Evolutionary conservation across 139 green algal genomes (phyloP), one percentile per base, ranked within the genome.

Genomic region (Chlamydomonas eustigma): DNA sequence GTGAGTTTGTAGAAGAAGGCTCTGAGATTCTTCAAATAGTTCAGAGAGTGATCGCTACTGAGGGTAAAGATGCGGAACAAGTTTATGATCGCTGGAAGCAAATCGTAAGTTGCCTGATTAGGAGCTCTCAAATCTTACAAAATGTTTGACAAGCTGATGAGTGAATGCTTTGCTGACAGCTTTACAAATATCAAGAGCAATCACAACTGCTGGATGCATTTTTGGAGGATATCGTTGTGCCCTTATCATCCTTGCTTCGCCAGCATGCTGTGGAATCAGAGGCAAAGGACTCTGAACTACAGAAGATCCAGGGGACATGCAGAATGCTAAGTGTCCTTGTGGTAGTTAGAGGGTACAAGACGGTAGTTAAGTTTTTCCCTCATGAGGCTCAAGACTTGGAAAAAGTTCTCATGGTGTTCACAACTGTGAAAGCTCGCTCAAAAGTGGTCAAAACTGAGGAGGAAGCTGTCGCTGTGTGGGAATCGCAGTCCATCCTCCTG

Each of bases 111-210:
- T 33, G 28, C 4, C 50, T 8, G 30, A n/a, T n/a, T n/a, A n/a
- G n/a, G n/a, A n/a, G n/a, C n/a, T n/a, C n/a, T n/a, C n/a, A n/a
- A n/a, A n/a, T n/a, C n/a, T n/a, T n/a, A n/a, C n/a, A n/a, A n/a
- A n/a, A n/a, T n/a, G n/a, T n/a, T n/a, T n/a, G n/a, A n/a, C n/a
- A n/a, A n/a, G n/a, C n/a, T n/a, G n/a, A n/a, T n/a, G n/a, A n/a
- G n/a, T n/a, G n/a, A n/a, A n/a, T n/a, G n/a, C n/a, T n/a, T n/a
- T n/a, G n/a, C 12, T 50, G 35, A 31, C 88, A 97, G 91, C 81
- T 97, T 4, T 87, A 82, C 73, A 93, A 94, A 79, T 98, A 99
- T 78, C 92, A 97, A 69, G 95, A 99, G 87, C 91, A 98, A 71
- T 80, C 92, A 4, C 89, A 97, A 85, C 86, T 99, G 51, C 88